These are phyloP conservation scores for Oryza longistaminata DNA, from an alignment of 176 grass and related monocot species.

Conservation along the genomic window DNA sequence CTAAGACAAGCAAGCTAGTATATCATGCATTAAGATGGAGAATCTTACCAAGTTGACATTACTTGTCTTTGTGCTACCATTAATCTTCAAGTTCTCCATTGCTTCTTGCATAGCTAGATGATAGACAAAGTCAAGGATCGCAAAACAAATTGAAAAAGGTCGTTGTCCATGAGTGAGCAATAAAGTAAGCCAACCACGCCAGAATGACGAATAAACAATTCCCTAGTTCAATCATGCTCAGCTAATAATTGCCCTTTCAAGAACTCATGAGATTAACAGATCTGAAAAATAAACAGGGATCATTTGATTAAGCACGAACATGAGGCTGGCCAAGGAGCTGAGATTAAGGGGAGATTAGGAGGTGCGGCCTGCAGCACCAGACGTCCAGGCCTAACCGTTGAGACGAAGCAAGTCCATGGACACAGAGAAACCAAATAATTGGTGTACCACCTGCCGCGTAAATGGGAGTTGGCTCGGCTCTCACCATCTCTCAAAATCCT, in stretches of 20 bases:
- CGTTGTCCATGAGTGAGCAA: constrained; percentile 35
- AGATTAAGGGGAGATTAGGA: neutral
- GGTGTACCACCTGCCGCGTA: constrained; percentile 41
- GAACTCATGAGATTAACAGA: constrained; percentile 28
- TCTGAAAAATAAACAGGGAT: constrained; percentile 22
- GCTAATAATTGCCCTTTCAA: constrained; percentile 29
- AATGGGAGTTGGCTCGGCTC: constrained; percentile 45
- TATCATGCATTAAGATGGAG: constrained; percentile 26
- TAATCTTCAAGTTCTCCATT: constrained; percentile 70
- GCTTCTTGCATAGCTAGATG: constrained; percentile 60
- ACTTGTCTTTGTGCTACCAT: constrained; percentile 55
- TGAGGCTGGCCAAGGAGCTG: neutral
- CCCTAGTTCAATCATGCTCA: constrained; percentile 20
- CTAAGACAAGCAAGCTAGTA: constrained; percentile 32
- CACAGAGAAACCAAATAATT: constrained; percentile 35
- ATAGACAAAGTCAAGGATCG: constrained; percentile 69
- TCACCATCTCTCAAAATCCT: constrained; percentile 40
- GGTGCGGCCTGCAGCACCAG: neutral
- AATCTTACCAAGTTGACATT: constrained; percentile 67
- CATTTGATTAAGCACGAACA: constrained; percentile 24
- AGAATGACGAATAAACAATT: constrained; percentile 42
- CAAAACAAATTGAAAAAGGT: constrained; percentile 49
- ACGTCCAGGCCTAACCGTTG: constrained; percentile 32
- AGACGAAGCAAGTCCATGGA: neutral
- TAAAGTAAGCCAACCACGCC: constrained; percentile 34